Evolutionary conservation across 805 yeast genomes (phyloP), one percentile per base, ranked within the genome.

Genomic region (Candida endomychidarum): DNA sequence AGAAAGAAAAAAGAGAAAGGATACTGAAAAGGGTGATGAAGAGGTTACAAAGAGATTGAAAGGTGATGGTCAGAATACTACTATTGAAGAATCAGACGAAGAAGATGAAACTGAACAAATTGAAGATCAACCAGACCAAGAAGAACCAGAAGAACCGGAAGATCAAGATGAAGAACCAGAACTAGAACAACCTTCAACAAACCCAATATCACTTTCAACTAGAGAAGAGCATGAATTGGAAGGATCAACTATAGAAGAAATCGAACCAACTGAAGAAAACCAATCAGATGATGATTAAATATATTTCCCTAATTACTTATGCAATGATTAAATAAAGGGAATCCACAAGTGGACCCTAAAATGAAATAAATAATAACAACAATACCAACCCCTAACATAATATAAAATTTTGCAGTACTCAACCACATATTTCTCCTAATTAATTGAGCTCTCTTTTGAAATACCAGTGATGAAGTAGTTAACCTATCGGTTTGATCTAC

Each of bases 401-500:
- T 53, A 45, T 69, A 57, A 43, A 75, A 71, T 45, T 65, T 75
- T 40, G 74, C 62, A 41, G 76, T 80, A 36, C 75, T 70, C 74
- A 83, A 75, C 90, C 95, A 84, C 76, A 86, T 71, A 44, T 71
- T 74, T 26, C 86, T 67, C 50, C 78, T 78, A 24, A 86, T 73
- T 38, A 73, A 68, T 17, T 74, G 77, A 1, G 95, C 83, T 43
- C 79, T 74, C 47, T 82, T 78, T 49, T 86, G 80, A 57, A 87
- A 87, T 19, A 82, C 74, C 61, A 70, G 75, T 7, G 93, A 78
- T 24, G 78, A 77, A 27, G 76, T 72, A 48, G 81, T 85, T 58
- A 87, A 72, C 38, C 80, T 71, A 46, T 84, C 83, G 1, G 96
- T 88, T 58, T 87, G 87, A 58, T 82, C 86, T 21, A 87, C 91